Conservation (phyloP, 495 filamentous ascomycete genomes). For the Penicillium canariense region DNA sequence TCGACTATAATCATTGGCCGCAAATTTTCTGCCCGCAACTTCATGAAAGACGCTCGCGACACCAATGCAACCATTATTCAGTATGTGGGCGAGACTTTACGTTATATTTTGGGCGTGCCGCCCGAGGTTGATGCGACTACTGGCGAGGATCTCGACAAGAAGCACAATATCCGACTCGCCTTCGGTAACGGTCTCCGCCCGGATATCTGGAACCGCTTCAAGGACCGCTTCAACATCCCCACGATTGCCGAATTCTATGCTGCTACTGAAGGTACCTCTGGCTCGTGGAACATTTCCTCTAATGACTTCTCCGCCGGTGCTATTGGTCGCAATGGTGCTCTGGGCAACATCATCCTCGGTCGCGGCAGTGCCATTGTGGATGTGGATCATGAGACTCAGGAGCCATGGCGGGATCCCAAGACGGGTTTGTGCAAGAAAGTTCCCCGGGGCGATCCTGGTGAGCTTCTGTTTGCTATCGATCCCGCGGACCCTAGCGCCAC, state of each 20-base stretch:
- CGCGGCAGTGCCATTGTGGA: conserved; percentile 57
- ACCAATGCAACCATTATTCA: conserved; percentile 80
- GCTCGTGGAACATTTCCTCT: conserved; percentile 69
- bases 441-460: conserved; percentile 65
- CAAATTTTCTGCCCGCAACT: conserved; percentile 77
- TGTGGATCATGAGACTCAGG: conserved; percentile 69
- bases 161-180: conserved; percentile 74
- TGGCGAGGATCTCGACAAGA: conserved; percentile 71
- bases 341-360: conserved; percentile 56
- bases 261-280: conserved; percentile 75
- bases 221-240: conserved; percentile 79
- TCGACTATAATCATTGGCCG: conserved; percentile 70
- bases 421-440: conserved; percentile 70
- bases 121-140: conserved; percentile 60
- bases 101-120: conserved; percentile 79
- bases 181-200: conserved; percentile 92
- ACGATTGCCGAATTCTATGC: conserved; percentile 88
- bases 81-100: conserved; percentile 93
- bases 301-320: conserved; percentile 79
- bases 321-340: conserved; percentile 70
- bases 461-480: conserved; percentile 75
- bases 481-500: conserved; percentile 56
- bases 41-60: conserved; percentile 76
- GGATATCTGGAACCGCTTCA: conserved; percentile 87
- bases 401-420: conserved; percentile 65